Evolutionary conservation across 2,329 filamentous ascomycete species (phyloP), one percentile per base, ranked within the genome.

Genomic region (Nemania sp.): DNA sequence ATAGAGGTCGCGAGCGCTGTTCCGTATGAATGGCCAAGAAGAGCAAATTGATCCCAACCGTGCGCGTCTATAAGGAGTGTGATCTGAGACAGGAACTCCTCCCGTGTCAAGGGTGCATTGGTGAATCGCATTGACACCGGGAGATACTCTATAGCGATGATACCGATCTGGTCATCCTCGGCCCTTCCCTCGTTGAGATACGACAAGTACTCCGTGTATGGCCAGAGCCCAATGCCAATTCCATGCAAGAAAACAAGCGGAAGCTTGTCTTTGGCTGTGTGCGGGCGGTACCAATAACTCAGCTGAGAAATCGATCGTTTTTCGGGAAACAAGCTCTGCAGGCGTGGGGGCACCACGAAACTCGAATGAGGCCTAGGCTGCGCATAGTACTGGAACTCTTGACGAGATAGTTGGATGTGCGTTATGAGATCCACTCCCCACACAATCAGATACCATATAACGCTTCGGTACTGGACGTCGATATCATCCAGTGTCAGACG

Each of bases 231-330:
- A 52, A 90, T 77, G 36, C 86, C 86, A 43, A 89, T 88, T 14
- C 87, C 87, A 61, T 90, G 87, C 42, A 89, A 76, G 69, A 89
- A 89, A 3, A 90, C 69, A 6, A 90, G 70, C 0, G 86, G 87
- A 0, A 80, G 70, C 17, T 76, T 73, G 2, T 71, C 76, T 46
- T 76, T 77, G 1, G 82, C 81, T 0, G 73, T 82, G 64, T 89
- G 86, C 5, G 82, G 82, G 2, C 80, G 79, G 62, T 86, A 75
- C 83, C 85, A 90, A 73, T 90, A 90, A 56, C 79, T 78, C 5
- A 88, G 59, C 8, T 73, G 63, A 5, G 77, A 77, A 3, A 77
- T 73, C 1, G 84, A 86, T 20, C 69, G 69, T 8, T 71, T 72
- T 5, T 68, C 65, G 1, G 77, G 72, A 41, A 80, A 61, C 3